Conservation (phyloP, 371 early-diverging fungal genomes). For the Circinella umbellata region DNA sequence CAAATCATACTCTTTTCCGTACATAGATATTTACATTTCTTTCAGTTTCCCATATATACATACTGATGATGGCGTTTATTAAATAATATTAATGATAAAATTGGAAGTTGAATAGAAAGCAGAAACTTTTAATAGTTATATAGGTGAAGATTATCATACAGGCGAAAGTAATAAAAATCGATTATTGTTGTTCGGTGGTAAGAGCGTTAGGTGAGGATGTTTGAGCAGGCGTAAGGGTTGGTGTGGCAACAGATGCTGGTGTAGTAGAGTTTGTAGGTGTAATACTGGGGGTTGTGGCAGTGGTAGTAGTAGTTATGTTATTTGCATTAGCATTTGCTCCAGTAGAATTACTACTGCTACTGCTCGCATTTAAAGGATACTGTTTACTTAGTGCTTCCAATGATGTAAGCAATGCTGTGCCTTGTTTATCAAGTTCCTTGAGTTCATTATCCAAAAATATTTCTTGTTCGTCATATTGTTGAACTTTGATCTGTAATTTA, state of each 20-base stretch:
- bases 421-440: constrained; percentile 84
- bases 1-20: too few relatives aligned
- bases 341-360: too few relatives aligned
- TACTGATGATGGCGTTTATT: not conserved
- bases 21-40: too few relatives aligned
- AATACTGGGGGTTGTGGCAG: not conserved
- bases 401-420: constrained; percentile 38
- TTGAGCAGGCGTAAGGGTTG: not conserved
- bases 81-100: not conserved
- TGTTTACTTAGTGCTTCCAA: constrained; percentile 33
- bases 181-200: not conserved
- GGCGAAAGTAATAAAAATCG: not conserved
- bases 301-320: not conserved
- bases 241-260: not conserved
- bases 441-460: constrained; percentile 80
- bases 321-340: not conserved
- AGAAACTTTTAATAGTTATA: not conserved
- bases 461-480: constrained; percentile 92
- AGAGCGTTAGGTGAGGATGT: not conserved
- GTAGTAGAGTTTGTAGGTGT: not conserved
- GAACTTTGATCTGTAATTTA: constrained; percentile 87
- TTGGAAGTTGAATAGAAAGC: not conserved
- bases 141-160: not conserved
- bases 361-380: constrained; percentile 6
- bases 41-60: too few relatives aligned